These are phyloP conservation scores for Talaromyces sp. DNA, from an alignment of 2,329 filamentous ascomycete species.

Conservation along the genomic window DNA sequence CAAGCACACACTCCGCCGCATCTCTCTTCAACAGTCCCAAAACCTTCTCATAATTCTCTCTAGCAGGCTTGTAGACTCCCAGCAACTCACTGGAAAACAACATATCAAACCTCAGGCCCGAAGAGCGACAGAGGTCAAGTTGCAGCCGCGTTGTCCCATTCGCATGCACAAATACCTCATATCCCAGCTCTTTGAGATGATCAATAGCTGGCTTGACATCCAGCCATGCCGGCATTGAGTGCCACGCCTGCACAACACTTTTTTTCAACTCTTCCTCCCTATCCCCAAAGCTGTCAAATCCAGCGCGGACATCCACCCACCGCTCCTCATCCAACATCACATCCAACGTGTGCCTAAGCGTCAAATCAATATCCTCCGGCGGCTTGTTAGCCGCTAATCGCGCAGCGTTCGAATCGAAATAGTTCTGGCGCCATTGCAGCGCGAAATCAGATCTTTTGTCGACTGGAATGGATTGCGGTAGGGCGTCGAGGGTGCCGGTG, in stretches of 20 bases:
- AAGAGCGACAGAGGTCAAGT: conserved; percentile 50
- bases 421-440: conserved; percentile 17
- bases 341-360: conserved; percentile 44
- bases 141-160: conserved; percentile 57
- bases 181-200: conserved; percentile 35
- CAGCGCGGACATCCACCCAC: background rate
- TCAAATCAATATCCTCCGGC: conserved; percentile 45
- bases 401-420: conserved; percentile 15
- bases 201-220: conserved; percentile 48
- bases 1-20: conserved; percentile 51
- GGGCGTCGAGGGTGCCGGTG: conserved; percentile 33
- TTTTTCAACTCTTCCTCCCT: conserved; percentile 14
- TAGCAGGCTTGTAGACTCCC: conserved; percentile 49
- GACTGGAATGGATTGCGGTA: conserved; percentile 35
- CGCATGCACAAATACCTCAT: conserved; percentile 51
- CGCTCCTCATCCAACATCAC: conserved; percentile 30
- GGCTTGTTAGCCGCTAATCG: background rate
- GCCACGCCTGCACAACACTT: conserved; percentile 44
- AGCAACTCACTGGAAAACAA: conserved; percentile 54
- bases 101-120: conserved; percentile 50
- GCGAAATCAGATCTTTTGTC: conserved; percentile 28
- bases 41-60: conserved; percentile 46
- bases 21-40: conserved; percentile 44
- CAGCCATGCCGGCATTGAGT: conserved; percentile 51
- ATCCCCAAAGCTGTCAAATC: background rate